Conservation (phyloP, 164 flowering plant species). For the Annona cherimola region DNA sequence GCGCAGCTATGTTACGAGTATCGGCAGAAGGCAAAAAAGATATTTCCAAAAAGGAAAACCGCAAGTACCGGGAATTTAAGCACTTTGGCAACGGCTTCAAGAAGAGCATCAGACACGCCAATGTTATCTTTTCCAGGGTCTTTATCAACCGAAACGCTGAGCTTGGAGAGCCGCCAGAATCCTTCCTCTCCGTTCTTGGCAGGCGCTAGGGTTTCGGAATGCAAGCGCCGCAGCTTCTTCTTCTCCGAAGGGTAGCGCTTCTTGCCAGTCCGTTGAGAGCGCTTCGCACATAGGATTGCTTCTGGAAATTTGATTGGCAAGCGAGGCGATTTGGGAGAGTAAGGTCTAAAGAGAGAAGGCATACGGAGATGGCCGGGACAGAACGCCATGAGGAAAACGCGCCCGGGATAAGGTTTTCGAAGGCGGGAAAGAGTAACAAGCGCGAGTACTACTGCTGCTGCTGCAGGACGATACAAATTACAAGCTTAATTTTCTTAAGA, state of each 20-base stretch:
- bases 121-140: constrained; percentile 88
- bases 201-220: constrained; percentile 26
- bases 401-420: too few species aligned
- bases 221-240: constrained; percentile 54
- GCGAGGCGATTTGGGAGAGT: constrained; percentile 6
- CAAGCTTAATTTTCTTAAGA: too few species aligned
- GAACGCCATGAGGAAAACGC: not conserved
- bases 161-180: constrained; percentile 77
- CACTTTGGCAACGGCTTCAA: constrained; percentile 72
- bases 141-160: constrained; percentile 52
- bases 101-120: constrained; percentile 54
- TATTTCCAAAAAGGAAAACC: not conserved
- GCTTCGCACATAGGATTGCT: constrained; percentile 45
- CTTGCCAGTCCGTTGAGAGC: constrained; percentile 58
- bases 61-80: constrained; percentile 77
- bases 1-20: too few species aligned
- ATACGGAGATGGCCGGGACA: not conserved
- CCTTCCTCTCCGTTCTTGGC: constrained; percentile 56
- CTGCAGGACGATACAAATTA: too few species aligned
- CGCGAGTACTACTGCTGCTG: too few species aligned
- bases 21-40: not conserved
- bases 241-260: constrained; percentile 93
- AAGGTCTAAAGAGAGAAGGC: not conserved
- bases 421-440: too few species aligned
- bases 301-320: constrained; percentile 11